phyloP scores from a whole-genome alignment of 352 stramenopile species.

The Hyaloperonospora brassicae region DNA sequence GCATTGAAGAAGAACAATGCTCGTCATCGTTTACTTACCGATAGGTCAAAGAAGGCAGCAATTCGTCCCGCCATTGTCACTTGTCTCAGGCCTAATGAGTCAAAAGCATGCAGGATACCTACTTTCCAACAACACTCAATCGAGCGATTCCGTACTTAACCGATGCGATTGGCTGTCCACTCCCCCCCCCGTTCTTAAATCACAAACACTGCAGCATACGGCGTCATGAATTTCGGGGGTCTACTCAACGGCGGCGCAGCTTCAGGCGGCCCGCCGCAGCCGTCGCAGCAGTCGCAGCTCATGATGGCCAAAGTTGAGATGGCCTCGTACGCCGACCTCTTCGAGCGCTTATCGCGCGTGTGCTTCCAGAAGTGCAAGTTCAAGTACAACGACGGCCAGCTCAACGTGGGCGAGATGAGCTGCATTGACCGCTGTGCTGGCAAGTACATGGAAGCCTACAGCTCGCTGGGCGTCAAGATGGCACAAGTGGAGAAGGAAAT shows the following conservation, averaged over 20 bases:
- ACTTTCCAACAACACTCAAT: too few relatives aligned
- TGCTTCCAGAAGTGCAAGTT: slow-evolving; percentile 94
- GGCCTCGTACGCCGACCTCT: slow-evolving; percentile 87
- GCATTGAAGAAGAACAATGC: too few relatives aligned
- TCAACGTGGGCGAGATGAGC: slow-evolving; percentile 96
- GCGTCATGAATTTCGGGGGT: slow-evolving; percentile 71
- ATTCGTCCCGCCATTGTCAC: too few relatives aligned
- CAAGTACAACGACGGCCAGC: slow-evolving; percentile 93
- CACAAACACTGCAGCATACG: background rate
- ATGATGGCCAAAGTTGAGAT: slow-evolving; percentile 89
- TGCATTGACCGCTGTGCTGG: slow-evolving; percentile 96
- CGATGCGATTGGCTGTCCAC: too few relatives aligned
- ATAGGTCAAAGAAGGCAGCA: too few relatives aligned
- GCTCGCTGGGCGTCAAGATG: slow-evolving; percentile 91
- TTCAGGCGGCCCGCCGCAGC: slow-evolving; percentile 36
- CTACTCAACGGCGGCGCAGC: slow-evolving; percentile 52
- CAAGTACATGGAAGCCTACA: slow-evolving; percentile 97
- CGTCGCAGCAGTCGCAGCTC: slow-evolving; percentile 69
- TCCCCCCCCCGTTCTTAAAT: too few relatives aligned
- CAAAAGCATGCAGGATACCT: too few relatives aligned
- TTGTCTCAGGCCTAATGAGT: too few relatives aligned
- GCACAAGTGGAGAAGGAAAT: slow-evolving; percentile 92
- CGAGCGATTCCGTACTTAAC: too few relatives aligned
- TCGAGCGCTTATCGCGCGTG: slow-evolving; percentile 85
- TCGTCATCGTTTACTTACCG: too few relatives aligned